A percentile compares a stretch with the other conserved stretches of the same genome.
Conservation (phyloP, 768 basidiomycete species). For the Russula foetens region DNA sequence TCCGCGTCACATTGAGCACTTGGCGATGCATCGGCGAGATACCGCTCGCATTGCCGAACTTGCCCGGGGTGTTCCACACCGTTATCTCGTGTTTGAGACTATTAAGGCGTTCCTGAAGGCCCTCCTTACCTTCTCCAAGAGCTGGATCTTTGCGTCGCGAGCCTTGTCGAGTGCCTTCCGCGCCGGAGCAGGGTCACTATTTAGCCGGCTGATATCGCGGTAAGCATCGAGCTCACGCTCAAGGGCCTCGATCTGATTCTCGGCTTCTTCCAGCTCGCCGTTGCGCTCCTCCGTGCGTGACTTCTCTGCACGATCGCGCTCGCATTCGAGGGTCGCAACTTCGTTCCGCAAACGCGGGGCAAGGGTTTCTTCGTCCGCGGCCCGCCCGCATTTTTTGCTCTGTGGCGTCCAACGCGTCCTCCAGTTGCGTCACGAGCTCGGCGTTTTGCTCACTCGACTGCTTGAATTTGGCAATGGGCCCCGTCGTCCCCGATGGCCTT, state of each 20-base stretch:
- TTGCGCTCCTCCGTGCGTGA: constrained; percentile 24
- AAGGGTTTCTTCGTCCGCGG: constrained; percentile 48
- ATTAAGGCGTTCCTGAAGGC: constrained; percentile 63
- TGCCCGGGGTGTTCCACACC: constrained; percentile 51
- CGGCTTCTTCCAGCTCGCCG: constrained; percentile 31
- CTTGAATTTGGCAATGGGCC: constrained; percentile 24
- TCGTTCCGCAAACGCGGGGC: constrained; percentile 43
- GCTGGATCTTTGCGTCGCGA: constrained; percentile 66
- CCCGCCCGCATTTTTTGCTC: constrained; percentile 67
- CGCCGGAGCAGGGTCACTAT: constrained; percentile 56
- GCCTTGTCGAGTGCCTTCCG: constrained; percentile 71
- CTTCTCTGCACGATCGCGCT: constrained; percentile 35
- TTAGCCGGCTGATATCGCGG: constrained; percentile 63
- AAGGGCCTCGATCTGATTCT: constrained; percentile 49
- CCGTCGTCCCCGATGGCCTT: constrained; percentile 36
- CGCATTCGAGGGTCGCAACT: constrained; percentile 51
- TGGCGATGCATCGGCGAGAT: constrained; percentile 77
- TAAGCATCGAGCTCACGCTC: constrained; percentile 76
- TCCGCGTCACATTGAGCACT: constrained; percentile 57
- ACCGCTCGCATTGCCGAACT: constrained; percentile 41
- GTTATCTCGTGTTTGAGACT: constrained; percentile 44
- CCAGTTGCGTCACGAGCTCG: constrained; percentile 58
- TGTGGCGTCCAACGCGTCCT: constrained; percentile 66
- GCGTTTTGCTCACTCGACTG: constrained; percentile 42
- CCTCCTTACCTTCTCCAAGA: constrained; percentile 68